phyloP scores from a whole-genome alignment of 768 basidiomycete genomes.

The Leucocoprinus birnbaumii region DNA sequence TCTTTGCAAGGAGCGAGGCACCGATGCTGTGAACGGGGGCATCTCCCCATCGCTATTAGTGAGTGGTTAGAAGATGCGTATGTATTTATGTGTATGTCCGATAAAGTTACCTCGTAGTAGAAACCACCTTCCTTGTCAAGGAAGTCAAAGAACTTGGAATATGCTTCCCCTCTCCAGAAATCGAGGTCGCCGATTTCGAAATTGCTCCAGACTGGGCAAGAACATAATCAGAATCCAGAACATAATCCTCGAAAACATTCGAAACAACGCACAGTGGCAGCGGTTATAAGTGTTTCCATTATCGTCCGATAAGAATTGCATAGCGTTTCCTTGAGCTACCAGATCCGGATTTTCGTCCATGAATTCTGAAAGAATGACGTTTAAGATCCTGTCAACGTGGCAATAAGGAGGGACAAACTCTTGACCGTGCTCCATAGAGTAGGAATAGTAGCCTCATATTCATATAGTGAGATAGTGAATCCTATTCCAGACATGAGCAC shows the following conservation, averaged over 20 bases:
- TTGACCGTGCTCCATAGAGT: conserved; percentile 81
- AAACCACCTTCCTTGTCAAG: conserved; percentile 82
- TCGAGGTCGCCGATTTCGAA: conserved; percentile 88
- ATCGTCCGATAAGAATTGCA: conserved; percentile 80
- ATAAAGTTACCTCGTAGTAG: conserved; percentile 71
- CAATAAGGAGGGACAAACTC: conserved; percentile 33
- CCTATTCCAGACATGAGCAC: conserved; percentile 36
- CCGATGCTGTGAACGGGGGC: conserved; percentile 90
- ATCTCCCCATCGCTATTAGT: conserved; percentile 84
- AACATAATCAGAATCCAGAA: background rate
- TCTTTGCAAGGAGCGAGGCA: conserved; percentile 83
- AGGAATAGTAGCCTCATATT: conserved; percentile 83
- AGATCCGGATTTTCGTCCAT: conserved; percentile 57
- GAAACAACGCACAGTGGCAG: conserved; percentile 57
- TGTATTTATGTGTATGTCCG: background rate
- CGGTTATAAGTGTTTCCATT: conserved; percentile 70
- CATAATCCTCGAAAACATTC: background rate
- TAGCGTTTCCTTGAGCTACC: conserved; percentile 66
- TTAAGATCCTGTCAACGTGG: background rate
- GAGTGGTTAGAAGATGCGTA: background rate
- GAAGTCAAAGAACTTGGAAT: conserved; percentile 79
- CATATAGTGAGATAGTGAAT: conserved; percentile 81
- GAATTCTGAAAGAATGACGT: conserved; percentile 57
- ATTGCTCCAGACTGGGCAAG: conserved; percentile 78
- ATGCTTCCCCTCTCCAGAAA: conserved; percentile 82